Evolutionary conservation across 1,284 basidiomycete genomes (phyloP).

Genomic region (Irpex sp.): DNA sequence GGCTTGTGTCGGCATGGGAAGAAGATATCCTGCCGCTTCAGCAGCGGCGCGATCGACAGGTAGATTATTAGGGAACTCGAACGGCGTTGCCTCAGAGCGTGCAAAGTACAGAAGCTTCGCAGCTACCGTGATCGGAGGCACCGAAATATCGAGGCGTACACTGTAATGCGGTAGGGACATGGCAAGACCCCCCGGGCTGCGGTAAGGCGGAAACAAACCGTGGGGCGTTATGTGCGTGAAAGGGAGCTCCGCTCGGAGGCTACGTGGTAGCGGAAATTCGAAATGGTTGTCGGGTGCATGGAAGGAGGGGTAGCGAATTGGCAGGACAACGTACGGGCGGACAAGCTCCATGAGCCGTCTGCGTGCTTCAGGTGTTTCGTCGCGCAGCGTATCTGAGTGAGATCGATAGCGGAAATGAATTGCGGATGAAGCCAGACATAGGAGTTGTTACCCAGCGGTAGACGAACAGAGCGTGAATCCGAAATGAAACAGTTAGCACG

Average conservation of each 20-base stretch:
- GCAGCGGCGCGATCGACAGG: slow-evolving; percentile 45
- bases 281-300: slow-evolving; percentile 61
- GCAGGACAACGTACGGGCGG: slow-evolving; percentile 50
- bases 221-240: slow-evolving; percentile 46
- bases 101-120: slow-evolving; percentile 37
- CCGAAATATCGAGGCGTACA: slow-evolving; percentile 32
- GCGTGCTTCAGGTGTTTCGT: slow-evolving; percentile 36
- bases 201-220: slow-evolving; percentile 57
- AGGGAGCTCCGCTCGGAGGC: slow-evolving; percentile 18
- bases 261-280: slow-evolving; percentile 41
- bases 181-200: slow-evolving; percentile 26
- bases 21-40: slow-evolving; percentile 8
- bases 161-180: slow-evolving; percentile 37
- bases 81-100: slow-evolving; percentile 37
- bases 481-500: slow-evolving; percentile 1
- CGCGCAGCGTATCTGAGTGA: slow-evolving; percentile 41
- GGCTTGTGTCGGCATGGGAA: slow-evolving; percentile 46
- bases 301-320: slow-evolving; percentile 48
- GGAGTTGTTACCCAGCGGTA: not conserved
- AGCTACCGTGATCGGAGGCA: slow-evolving; percentile 50
- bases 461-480: not conserved
- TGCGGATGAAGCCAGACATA: not conserved
- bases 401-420: not conserved
- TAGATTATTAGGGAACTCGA: slow-evolving; percentile 42
- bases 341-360: slow-evolving; percentile 46